Base-by-base conservation (phyloP, 2,329 filamentous ascomycete genomes). In the Venturia aucupariae region DNA sequence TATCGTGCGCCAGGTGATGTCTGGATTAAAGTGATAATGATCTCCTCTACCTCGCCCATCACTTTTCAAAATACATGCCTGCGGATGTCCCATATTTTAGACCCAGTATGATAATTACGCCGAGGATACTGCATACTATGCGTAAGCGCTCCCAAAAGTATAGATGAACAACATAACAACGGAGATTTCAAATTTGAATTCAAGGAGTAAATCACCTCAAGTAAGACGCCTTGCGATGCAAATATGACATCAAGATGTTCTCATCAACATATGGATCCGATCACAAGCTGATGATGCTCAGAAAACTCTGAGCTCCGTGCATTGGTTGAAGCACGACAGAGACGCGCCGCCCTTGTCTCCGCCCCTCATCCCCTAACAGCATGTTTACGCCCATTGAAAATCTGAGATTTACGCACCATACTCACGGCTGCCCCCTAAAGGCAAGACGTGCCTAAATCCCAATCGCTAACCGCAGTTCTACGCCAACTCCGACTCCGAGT, bases 381-480 rank as follows among this genome's bases (percentile, higher is more conserved):
- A 57, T 1, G 27, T n/a, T 19, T 7, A 55, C 51, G 27, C 51
- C 30, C 51, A 35, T 13, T 19, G 27, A 19, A 32, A 32, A 35
- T 3, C 51, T 57, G 51, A 57, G n/a, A 57, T 32, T 4, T 57
- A 57, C 51, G 51, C 51, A 57, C 51, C 51, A 57, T 3, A 57
- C 51, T 57, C 51, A 57, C 27, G 30, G 19, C 51, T 57, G 3
- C 27, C 51, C 51, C 51, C 51, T 35, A 57, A 57, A 5, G 19
- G 51, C 51, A 57, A 10, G 30, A n/a, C 27, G 51, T n/a, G 51
- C 51, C 51, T 11, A 22, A 24, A 15, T 48, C 19, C 13, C 19
- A 4, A 27, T 48, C 46, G 3, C 46, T 48, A 48, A 27, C 22
- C 46, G 46, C 46, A 48, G 30, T 19, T 55, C 2, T 35, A 32